These are phyloP conservation scores for Aspergillus viridinutans DNA, from an alignment of 2,329 filamentous ascomycete species.

Conservation along the genomic window DNA sequence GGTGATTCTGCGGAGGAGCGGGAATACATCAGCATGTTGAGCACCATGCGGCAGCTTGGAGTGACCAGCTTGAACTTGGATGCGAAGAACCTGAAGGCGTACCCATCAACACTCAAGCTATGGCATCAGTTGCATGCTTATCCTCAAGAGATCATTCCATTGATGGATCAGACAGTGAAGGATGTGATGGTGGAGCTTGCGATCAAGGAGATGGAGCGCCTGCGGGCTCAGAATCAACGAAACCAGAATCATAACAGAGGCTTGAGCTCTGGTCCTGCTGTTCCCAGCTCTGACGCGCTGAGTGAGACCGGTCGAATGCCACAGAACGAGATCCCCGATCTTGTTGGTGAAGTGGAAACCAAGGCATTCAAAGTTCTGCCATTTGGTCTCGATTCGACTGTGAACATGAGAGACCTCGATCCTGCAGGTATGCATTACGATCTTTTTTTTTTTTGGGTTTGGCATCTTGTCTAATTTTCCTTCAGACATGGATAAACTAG, in stretches of 20 bases:
- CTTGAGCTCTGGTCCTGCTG: conserved; percentile 68
- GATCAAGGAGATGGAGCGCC: conserved; percentile 68
- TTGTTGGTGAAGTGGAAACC: conserved; percentile 70
- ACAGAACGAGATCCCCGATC: conserved; percentile 58
- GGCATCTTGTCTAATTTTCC: neutral
- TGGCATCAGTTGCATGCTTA: conserved; percentile 95
- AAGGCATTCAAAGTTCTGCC: conserved; percentile 82
- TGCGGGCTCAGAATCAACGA: conserved; percentile 53
- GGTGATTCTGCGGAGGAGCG: conserved; percentile 69
- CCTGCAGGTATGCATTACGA: conserved; percentile 60
- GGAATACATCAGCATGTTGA: conserved; percentile 78
- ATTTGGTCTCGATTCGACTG: conserved; percentile 78
- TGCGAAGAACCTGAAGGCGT: conserved; percentile 82
- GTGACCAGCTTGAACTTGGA: conserved; percentile 83
- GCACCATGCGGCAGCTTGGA: conserved; percentile 86
- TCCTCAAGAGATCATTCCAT: conserved; percentile 89
- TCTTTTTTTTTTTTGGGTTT: neutral
- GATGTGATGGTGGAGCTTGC: conserved; percentile 91
- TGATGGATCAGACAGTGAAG: conserved; percentile 93
- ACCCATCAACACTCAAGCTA: conserved; percentile 85
- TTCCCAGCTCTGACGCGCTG: conserved; percentile 74
- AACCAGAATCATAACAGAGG: conserved; percentile 48
- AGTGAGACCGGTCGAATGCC: conserved; percentile 33
- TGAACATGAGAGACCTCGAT: conserved; percentile 91
- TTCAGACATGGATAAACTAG: conserved; percentile 87